A percentile compares a stretch with the other conserved stretches of the same genome.
Conservation (phyloP, 495 filamentous ascomycete species). For the Copromyces sp. region DNA sequence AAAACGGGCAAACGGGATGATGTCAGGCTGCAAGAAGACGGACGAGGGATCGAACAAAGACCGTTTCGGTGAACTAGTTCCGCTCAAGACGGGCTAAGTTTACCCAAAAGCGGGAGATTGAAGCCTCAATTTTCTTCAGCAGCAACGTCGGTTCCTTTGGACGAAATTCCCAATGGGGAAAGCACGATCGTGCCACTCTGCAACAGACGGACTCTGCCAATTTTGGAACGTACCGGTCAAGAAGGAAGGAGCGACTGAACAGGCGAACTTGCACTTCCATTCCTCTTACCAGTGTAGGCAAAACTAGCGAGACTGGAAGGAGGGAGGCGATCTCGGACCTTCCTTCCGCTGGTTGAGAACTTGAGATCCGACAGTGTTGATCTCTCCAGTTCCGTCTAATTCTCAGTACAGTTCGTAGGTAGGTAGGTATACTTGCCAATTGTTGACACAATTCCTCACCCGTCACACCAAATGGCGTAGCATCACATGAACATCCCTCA, state of each 20-base stretch:
- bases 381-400: not conserved
- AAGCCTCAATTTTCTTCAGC: not conserved
- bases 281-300: not conserved
- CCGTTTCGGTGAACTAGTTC: not conserved
- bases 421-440: not conserved
- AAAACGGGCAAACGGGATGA: not conserved
- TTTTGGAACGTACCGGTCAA: not conserved
- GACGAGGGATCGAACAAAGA: not conserved
- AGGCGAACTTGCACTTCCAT: no score
- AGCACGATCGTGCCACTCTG: not conserved
- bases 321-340: not conserved
- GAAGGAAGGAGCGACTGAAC: not conserved
- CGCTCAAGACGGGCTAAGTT: not conserved
- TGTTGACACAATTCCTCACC: not conserved
- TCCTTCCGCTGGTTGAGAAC: not conserved
- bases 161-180: not conserved
- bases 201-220: not conserved
- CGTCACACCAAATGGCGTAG: not conserved
- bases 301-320: not conserved
- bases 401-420: not conserved
- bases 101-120: not conserved
- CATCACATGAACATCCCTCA: not conserved
- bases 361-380: not conserved
- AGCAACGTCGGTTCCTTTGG: not conserved
- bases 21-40: not conserved